These are phyloP conservation scores for Hemileccinum impolitum DNA, from an alignment of 768 basidiomycete species.

Conservation along the genomic window DNA sequence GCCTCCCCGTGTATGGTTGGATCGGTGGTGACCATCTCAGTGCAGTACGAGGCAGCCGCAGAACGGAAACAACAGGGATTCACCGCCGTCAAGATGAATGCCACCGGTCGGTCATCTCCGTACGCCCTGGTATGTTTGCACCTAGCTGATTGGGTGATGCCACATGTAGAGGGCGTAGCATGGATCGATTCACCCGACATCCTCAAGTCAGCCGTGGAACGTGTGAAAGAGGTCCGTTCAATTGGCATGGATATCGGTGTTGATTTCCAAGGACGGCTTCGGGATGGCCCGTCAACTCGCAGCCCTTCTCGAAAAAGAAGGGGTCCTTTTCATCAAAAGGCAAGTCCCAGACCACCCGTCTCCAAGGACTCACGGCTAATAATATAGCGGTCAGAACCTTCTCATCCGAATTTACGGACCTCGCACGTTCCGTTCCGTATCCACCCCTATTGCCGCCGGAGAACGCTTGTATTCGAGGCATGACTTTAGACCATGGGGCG, in stretches of 20 bases:
- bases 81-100: slow-evolving; percentile 74
- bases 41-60: slow-evolving; percentile 50
- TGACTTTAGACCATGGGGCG: slow-evolving; percentile 60
- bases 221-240: slow-evolving; percentile 48
- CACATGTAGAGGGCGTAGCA: slow-evolving; percentile 30
- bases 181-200: slow-evolving; percentile 62
- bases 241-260: slow-evolving; percentile 62
- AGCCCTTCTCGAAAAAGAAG: slow-evolving; percentile 53
- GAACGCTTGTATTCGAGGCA: slow-evolving; percentile 61
- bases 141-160: slow-evolving; percentile 8
- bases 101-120: slow-evolving; percentile 38
- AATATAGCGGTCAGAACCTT: slow-evolving; percentile 43
- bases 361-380: neutral
- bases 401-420: slow-evolving; percentile 58
- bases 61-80: slow-evolving; percentile 60
- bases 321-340: slow-evolving; percentile 68
- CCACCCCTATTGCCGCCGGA: slow-evolving; percentile 61
- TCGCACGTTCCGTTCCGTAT: slow-evolving; percentile 49
- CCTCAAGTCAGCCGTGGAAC: slow-evolving; percentile 48
- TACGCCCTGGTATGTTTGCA: neutral
- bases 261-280: slow-evolving; percentile 68
- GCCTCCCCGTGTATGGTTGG: slow-evolving; percentile 58
- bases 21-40: slow-evolving; percentile 45
- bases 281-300: slow-evolving; percentile 69
- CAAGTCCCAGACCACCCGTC: slow-evolving; percentile 6